Conservation (phyloP, 495 filamentous ascomycete genomes). For the Daldinia decipiens region DNA sequence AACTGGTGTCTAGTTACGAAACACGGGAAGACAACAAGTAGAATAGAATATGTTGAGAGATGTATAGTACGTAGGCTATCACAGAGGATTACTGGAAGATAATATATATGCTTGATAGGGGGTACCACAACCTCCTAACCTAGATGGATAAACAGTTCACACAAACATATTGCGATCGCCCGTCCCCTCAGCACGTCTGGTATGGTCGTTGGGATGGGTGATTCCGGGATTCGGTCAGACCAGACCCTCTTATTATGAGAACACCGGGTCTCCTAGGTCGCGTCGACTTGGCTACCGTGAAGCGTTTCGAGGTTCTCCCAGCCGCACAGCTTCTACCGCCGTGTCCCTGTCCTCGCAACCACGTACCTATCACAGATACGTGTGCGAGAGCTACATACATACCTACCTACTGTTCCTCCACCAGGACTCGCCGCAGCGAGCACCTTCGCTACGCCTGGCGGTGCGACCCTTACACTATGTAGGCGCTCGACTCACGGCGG, state of each 20-base stretch:
- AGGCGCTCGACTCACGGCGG: not conserved
- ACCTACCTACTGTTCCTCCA: not conserved
- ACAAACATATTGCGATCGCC: conserved; percentile 36
- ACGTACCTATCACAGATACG: not conserved
- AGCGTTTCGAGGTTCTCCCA: conserved; percentile 35
- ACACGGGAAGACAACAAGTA: conserved; percentile 3
- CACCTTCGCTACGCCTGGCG: not conserved
- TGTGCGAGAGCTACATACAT: not conserved
- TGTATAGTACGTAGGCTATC: not conserved
- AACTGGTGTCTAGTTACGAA: conserved; percentile 11
- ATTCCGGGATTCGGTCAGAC: conserved; percentile 15
- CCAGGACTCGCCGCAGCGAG: not conserved
- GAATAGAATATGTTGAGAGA: conserved; percentile 22
- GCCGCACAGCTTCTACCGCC: conserved; percentile 10
- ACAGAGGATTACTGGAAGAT: not conserved
- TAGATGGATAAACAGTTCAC: conserved; percentile 12
- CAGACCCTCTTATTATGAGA: conserved; percentile 25
- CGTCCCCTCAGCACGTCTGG: conserved; percentile 16
- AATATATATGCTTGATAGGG: conserved; percentile 27
- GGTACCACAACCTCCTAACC: not conserved
- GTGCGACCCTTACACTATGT: not conserved
- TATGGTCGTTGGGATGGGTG: conserved; percentile 21
- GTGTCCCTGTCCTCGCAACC: conserved; percentile 1
- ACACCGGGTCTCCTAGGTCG: conserved; percentile 18
- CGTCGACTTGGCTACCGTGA: conserved; percentile 37